Evolutionary conservation across 345 rosid genomes (phyloP), one percentile per base, ranked within the genome.

Genomic region (Leavenworthia alabamica): DNA sequence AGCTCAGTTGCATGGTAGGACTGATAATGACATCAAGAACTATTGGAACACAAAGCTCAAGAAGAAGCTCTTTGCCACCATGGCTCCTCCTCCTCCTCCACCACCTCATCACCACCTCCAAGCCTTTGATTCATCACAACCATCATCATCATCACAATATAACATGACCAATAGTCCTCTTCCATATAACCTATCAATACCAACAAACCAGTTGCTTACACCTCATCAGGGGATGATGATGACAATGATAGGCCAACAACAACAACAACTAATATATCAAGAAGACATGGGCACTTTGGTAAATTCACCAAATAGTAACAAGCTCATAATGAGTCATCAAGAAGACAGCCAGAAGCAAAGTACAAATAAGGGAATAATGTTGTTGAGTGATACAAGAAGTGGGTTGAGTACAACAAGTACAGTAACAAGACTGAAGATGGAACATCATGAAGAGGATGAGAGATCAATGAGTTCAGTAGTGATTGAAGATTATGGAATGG

Each of bases 1-100:
- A 47, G 80, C 95, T 65, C 97, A 85, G 51, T 67, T 90, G 47
- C 92, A 86, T 35, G 97, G 97, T 39, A 82, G 97, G 73, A 90
- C 97, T 31, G 97, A 86, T 52, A 90, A 90, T 62, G 97, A 90
- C 69, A 83, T 87, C 64, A 90, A 90, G 69, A 90, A 90, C 73
- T 82, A 90, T 65, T 90, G 97, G 97, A 90, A 87, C 82, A 87
- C 97, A 29, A 90, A 83, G 79, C 83, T 90, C 17, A 90, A 90
- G 83, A 90, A 85, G 87, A 85, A 87, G 59, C 84, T 92, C 44
- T 68, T 82, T 46, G 51, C 64, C 49, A 56, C 32, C 47, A 71
- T 37, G 44, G 56, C 42, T 13, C 63, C 59, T 66, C 60, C 42
- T 13, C 63, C 59, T 66, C 60, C 59, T 64, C 73, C 65, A 28